Base-by-base conservation (phyloP, 805 yeast species). In the Suhomyces sp. region DNA sequence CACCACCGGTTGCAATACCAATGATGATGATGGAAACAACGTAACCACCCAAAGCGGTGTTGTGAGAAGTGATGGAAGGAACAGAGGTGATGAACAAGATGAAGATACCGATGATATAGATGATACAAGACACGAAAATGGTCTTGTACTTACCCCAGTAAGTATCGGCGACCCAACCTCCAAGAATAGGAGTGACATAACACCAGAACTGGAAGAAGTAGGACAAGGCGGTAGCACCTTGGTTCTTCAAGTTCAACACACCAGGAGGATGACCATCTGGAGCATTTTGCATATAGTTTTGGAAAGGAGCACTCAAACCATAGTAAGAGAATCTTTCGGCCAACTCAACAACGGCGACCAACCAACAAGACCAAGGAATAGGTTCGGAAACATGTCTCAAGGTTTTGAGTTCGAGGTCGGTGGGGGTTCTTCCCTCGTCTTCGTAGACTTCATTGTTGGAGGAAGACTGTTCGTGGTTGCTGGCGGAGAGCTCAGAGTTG, bases 141-240 rank as follows among this genome's bases (percentile, higher is more conserved):
- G 91, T 80, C 46, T 72, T 77, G 63, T 72, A 79, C 55, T 83
- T 81, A 40, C 93, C 93, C 68, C 76, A 74, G 59, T 67, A 79
- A 44, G 83, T 77, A 60, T 85, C 95, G 36, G 93, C 79, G 18
- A 83, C 48, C 60, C 79, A 76, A 36, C 88, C 93, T 48, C 88
- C 90, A 38, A 80, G 68, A 35, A 85, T 68, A 19, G 95, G 95
- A 28, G 91, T 82, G 30, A 83, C 69, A 57, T 84, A 85, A 54
- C 88, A 81, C 84, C 88, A 81, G 56, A 85, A 85, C 54, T 82
- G 87, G 70, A 83, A 79, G 50, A 83, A 77, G 56, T 83, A 78
- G 12, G 85, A 74, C 42, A 84, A 68, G 20, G 84, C 88, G 23
- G 84, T 79, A 19, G 93, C 87, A 44, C 79, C 76, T 39, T 70